Base-by-base conservation (phyloP, 2,329 filamentous ascomycete genomes). In the Trichoderma atroviride region DNA sequence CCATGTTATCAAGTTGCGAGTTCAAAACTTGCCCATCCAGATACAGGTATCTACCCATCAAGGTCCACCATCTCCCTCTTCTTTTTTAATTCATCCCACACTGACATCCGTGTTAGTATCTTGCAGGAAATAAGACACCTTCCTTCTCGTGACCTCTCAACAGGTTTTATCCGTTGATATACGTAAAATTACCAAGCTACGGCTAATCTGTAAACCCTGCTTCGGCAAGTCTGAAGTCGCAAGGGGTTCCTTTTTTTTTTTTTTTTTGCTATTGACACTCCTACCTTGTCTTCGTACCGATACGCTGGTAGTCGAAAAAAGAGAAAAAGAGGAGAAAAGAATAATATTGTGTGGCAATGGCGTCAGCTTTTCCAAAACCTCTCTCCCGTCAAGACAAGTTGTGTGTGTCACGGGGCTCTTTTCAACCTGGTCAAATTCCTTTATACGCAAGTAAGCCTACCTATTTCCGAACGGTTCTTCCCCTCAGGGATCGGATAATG, bases 401-500 rank as follows among this genome's bases (percentile, higher is more conserved):
- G 40, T 50, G 27, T 29, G 22, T 33, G 40, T 67, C 64, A 67
- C 64, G 64, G 29, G 64, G 64, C 64, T 43, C 40, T 59, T 5
- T 35, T 24, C 55, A 37, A 37, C 64, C 64, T 37, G 33, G 64
- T 67, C 33, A 33, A 31, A 35, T 24, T 29, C 16, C 52, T 33
- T 50, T 31, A 9, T 27, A 52, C 59, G 64, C 40, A 22, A 24
- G 53, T 59, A 59, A 67, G 53, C 40, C 37, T 52, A 33, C 22
- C 37, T 52, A 55, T 24, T 29, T 24, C 57, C 40, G 29, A 19
- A 33, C 35, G n/a, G 22, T 14, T 22, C 37, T 40, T 40, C 40
- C 40, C 40, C 40, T 43, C 55, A 31, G n/a, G 31, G 55, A 47
- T 57, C 29, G 22, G 64, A 52, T 29, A 19, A 22, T 47, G 11